Conservation (phyloP, 106 monocot species). For the Dioscorea zingiberensis region DNA sequence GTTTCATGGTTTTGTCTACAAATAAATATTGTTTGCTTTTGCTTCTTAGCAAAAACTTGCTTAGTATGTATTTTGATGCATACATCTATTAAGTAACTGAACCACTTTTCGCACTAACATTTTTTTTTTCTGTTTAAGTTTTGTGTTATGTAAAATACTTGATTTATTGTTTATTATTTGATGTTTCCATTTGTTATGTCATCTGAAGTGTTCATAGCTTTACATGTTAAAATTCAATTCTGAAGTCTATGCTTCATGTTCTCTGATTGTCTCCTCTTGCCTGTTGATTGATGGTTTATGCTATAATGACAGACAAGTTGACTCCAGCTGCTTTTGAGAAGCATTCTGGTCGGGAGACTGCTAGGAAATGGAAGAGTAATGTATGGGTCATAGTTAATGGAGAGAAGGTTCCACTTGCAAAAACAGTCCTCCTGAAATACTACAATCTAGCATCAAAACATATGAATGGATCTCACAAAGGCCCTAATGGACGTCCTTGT, state of each 20-base stretch:
- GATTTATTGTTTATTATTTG: not conserved
- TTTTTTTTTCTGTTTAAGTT: too few relatives aligned
- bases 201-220: not conserved
- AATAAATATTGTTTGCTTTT: too few relatives aligned
- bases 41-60: too few relatives aligned
- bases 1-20: too few relatives aligned
- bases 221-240: not conserved
- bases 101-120: too few relatives aligned
- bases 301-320: constrained; percentile 50
- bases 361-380: constrained; percentile 74
- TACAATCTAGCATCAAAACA: constrained; percentile 42
- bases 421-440: constrained; percentile 66
- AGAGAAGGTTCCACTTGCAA: constrained; percentile 65
- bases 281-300: not conserved
- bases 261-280: not conserved
- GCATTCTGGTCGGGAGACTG: constrained; percentile 58
- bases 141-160: not conserved
- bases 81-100: too few relatives aligned
- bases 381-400: constrained; percentile 80
- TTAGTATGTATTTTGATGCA: too few relatives aligned
- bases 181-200: not conserved
- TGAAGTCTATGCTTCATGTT: not conserved
- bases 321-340: constrained; percentile 84
- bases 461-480: constrained; percentile 41
- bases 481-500: constrained; percentile 28